Conservation (phyloP, 768 basidiomycete species). For the Mycena rebaudengoi region DNA sequence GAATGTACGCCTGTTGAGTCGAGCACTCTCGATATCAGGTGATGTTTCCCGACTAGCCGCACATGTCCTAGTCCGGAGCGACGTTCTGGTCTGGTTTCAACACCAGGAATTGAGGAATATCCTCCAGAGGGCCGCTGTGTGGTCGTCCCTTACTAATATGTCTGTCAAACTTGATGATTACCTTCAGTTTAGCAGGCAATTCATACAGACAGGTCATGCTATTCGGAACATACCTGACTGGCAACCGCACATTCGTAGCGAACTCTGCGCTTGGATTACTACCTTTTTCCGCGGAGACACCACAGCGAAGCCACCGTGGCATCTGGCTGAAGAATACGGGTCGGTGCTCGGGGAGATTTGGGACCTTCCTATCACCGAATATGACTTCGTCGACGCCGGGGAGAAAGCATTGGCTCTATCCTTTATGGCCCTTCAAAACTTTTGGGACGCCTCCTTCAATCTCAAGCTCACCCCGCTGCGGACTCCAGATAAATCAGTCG, state of each 20-base stretch:
- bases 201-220: not conserved
- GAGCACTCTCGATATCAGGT: not conserved
- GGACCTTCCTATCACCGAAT: not conserved
- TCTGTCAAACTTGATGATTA: too few relatives aligned
- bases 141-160: too few relatives aligned
- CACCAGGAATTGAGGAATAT: too few relatives aligned
- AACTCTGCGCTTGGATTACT: constrained; percentile 4
- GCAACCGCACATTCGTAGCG: not conserved
- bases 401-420: not conserved
- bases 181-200: too few relatives aligned
- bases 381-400: not conserved
- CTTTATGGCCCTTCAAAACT: not conserved
- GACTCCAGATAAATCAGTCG: too few relatives aligned
- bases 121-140: too few relatives aligned
- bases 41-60: too few relatives aligned
- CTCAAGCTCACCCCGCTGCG: too few relatives aligned
- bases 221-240: not conserved
- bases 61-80: too few relatives aligned
- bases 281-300: constrained; percentile 2
- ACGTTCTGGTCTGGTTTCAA: too few relatives aligned
- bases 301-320: too few relatives aligned
- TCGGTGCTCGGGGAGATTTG: not conserved
- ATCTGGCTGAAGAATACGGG: not conserved
- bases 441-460: too few relatives aligned
- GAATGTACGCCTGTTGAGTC: not conserved